A percentile compares a stretch with the other conserved stretches of the same genome.
phyloP scores from a whole-genome alignment of 176 grass and related monocot genomes.

The Cymbopogon citratus region DNA sequence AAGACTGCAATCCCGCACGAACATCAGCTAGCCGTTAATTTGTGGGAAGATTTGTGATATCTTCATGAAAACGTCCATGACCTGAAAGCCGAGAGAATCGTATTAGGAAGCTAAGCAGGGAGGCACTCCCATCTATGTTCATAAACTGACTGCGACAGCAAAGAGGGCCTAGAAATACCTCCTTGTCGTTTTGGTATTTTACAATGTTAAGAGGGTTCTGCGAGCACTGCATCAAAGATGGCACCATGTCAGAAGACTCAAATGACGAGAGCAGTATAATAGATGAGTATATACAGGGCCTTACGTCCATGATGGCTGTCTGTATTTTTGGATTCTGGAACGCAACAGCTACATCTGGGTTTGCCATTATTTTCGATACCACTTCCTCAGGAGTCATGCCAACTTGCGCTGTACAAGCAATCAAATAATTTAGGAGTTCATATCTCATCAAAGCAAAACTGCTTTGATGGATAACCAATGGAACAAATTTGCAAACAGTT shows the following conservation, averaged over 20 bases:
- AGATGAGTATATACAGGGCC: slow-evolving; percentile 15
- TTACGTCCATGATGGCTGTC: slow-evolving; percentile 98
- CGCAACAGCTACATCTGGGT: slow-evolving; percentile 86
- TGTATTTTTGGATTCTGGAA: slow-evolving; percentile 99
- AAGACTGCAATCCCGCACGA: slow-evolving; percentile 31
- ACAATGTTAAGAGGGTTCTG: slow-evolving; percentile 96
- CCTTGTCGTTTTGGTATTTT: slow-evolving; percentile 97
- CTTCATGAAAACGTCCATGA: slow-evolving; percentile 99
- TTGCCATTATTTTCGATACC: slow-evolving; percentile 94
- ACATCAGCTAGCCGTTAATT: slow-evolving; percentile 58
- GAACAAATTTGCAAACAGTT: neutral
- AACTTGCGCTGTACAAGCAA: slow-evolving; percentile 66
- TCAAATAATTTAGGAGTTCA: neutral
- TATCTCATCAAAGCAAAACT: neutral
- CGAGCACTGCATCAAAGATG: slow-evolving; percentile 62
- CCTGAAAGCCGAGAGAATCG: slow-evolving; percentile 34
- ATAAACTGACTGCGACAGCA: neutral
- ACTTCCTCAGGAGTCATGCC: slow-evolving; percentile 96
- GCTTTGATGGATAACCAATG: neutral
- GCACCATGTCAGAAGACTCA: slow-evolving; percentile 41
- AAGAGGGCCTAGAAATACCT: slow-evolving; percentile 40
- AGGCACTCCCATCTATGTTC: neutral
- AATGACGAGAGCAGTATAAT: slow-evolving; percentile 13
- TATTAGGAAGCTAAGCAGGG: neutral
- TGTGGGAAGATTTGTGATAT: slow-evolving; percentile 96